Evolutionary conservation across 345 rosid species (phyloP), one percentile per base, ranked within the genome.

Genomic region (Capsella bursapastoris): DNA sequence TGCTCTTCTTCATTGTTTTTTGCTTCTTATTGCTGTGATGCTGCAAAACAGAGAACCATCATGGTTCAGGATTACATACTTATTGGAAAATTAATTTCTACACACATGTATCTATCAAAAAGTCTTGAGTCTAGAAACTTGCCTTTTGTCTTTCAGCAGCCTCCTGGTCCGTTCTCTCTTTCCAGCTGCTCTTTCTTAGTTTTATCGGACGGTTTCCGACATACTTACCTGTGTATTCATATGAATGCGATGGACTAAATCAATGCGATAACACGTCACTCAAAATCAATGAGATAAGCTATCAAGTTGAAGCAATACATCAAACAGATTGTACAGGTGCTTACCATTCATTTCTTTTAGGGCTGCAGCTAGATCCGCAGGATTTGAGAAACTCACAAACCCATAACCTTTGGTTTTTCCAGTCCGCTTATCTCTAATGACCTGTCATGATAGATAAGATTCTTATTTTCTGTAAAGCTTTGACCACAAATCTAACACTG

Each of bases 371-470:
- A 90, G 84, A 83, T 95, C 99, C 8, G 92, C 60, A 59, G 92
- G 90, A 72, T 80, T 95, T 60, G 87, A 82, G 84, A 95, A 92
- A 92, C 99, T 95, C 78, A 95, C 91, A 82, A 95, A 95, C 15
- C 99, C 99, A 70, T 86, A 95, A 49, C 99, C 99, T 80, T 87
- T 95, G 38, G 99, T 95, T 84, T 95, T 95, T n/a, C 99, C 97
- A 2, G 97, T 92, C 38, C 98, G 82, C 85, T 95, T 95, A 72
- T 95, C 99, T 80, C 99, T 87, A 13, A 92, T 92, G 66, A 95
- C 99, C 99, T 95, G 79, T 41, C 56, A 74, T 12, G n/a, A 43
- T 38, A 57, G 44, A 38, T 34, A 22, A 35, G 27, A 66, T 8
- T 37, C 27, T 14, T 14, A 38, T 37, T 25, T 28, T 51, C 38